phyloP scores from a whole-genome alignment of 768 basidiomycete species.

The Harrya chromipes region DNA sequence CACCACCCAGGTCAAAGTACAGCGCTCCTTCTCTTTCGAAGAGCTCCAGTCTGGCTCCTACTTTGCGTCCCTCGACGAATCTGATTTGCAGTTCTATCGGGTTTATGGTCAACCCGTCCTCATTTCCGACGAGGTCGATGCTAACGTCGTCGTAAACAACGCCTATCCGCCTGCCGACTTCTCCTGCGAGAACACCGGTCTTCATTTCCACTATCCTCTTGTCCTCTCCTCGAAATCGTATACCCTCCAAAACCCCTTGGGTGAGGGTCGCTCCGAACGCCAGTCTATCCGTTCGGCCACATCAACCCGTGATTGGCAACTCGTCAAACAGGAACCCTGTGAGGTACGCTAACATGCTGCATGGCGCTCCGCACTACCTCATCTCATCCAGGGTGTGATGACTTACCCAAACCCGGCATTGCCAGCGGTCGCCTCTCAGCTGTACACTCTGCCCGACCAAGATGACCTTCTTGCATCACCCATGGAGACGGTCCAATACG shows the following conservation, averaged over 20 bases:
- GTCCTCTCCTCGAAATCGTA: slow-evolving; percentile 26
- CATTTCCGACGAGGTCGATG: slow-evolving; percentile 27
- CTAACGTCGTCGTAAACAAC: slow-evolving; percentile 13
- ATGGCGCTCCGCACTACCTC: not conserved
- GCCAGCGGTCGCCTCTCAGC: slow-evolving; percentile 6
- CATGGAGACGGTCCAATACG: slow-evolving; percentile 4
- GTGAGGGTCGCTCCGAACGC: slow-evolving; percentile 4
- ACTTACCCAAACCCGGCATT: slow-evolving; percentile 13
- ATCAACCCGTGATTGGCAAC: slow-evolving; percentile 18
- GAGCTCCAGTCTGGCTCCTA: slow-evolving; percentile 34
- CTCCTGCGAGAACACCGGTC: slow-evolving; percentile 2
- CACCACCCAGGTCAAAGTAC: slow-evolving; percentile 25
- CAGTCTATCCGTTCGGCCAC: not conserved
- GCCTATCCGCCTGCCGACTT: slow-evolving; percentile 2
- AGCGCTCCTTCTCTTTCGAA: slow-evolving; percentile 32
- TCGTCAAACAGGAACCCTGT: slow-evolving; percentile 23
- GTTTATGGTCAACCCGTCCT: slow-evolving; percentile 33
- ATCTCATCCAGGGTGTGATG: slow-evolving; percentile 7
- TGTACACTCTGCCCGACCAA: slow-evolving; percentile 17
- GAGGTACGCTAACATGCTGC: slow-evolving; percentile 19
- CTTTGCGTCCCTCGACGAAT: slow-evolving; percentile 30
- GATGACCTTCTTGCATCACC: slow-evolving; percentile 11
- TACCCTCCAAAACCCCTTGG: slow-evolving; percentile 27
- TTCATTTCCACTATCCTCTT: slow-evolving; percentile 4
- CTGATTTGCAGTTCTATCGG: slow-evolving; percentile 32